Percentiles rank a stretch among this genome's conserved stretches.
phyloP scores from a whole-genome alignment of 2,329 filamentous ascomycete genomes.

The Colletotrichum karsti region DNA sequence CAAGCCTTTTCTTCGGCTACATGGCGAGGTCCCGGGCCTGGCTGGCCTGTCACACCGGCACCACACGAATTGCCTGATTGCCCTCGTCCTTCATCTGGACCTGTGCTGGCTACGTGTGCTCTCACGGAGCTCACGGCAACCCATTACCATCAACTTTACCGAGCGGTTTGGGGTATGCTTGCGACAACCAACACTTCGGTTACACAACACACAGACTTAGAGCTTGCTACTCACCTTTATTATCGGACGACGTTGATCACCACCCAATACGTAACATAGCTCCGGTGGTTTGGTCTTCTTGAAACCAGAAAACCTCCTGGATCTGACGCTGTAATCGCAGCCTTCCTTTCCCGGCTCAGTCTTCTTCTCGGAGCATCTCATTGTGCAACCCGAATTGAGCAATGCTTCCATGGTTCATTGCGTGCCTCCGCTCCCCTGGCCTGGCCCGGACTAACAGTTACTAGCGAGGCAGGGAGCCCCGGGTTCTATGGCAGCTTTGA shows the following conservation, averaged over 20 bases:
- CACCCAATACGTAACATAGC: background rate
- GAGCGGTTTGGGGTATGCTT: background rate
- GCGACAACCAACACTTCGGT: background rate
- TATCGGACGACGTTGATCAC: constrained; percentile 8
- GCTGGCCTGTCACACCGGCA: background rate
- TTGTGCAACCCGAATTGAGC: background rate
- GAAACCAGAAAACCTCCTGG: constrained; percentile 1
- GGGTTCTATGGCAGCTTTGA: background rate
- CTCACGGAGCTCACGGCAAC: background rate
- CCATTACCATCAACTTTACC: background rate
- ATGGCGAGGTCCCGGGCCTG: background rate
- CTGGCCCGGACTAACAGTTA: background rate
- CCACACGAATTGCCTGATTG: background rate
- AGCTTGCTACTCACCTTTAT: background rate
- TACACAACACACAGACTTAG: background rate
- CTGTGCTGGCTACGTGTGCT: background rate
- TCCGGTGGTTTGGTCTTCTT: background rate
- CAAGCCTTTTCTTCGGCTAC: background rate
- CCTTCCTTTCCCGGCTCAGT: background rate
- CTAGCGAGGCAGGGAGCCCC: constrained; percentile 4
- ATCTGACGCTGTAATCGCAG: background rate
- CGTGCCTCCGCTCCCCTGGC: background rate
- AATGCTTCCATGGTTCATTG: background rate
- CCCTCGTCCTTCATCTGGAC: background rate
- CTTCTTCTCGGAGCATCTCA: background rate